These are phyloP conservation scores for Kwoniella dejecticola DNA, from an alignment of 768 basidiomycete genomes.

Conservation along the genomic window DNA sequence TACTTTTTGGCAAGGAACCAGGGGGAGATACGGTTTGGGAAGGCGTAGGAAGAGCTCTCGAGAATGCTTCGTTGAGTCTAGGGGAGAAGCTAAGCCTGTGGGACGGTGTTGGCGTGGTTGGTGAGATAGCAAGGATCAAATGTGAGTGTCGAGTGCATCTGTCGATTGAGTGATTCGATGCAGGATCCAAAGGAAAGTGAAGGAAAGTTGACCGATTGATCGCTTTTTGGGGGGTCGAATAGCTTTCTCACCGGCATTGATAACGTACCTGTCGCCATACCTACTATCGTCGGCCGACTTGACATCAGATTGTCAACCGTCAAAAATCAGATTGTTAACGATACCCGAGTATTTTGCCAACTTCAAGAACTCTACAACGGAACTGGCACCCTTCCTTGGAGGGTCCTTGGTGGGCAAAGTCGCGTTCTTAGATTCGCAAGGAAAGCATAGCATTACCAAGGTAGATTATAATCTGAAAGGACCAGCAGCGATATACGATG, in stretches of 20 bases:
- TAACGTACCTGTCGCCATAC: slow-evolving; percentile 50
- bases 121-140: slow-evolving; percentile 49
- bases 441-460: slow-evolving; percentile 46
- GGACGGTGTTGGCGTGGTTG: slow-evolving; percentile 50
- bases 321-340: slow-evolving; percentile 38
- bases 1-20: slow-evolving; percentile 31
- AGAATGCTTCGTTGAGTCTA: slow-evolving; percentile 35
- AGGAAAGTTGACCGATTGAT: not conserved
- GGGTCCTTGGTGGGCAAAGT: slow-evolving; percentile 50
- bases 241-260: slow-evolving; percentile 50
- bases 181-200: too few species aligned
- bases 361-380: slow-evolving; percentile 40
- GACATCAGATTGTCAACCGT: slow-evolving; percentile 46
- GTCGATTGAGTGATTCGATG: too few species aligned
- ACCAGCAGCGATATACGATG: slow-evolving; percentile 45
- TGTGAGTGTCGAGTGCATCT: too few species aligned
- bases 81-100: slow-evolving; percentile 39
- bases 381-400: slow-evolving; percentile 53
- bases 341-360: slow-evolving; percentile 54
- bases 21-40: slow-evolving; percentile 51
- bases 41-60: slow-evolving; percentile 45
- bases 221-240: too few species aligned
- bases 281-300: slow-evolving; percentile 46
- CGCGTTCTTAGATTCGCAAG: slow-evolving; percentile 41
- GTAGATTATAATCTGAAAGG: slow-evolving; percentile 52